Conservation (phyloP, 768 basidiomycete species). For the Pleurotus giganteus region DNA sequence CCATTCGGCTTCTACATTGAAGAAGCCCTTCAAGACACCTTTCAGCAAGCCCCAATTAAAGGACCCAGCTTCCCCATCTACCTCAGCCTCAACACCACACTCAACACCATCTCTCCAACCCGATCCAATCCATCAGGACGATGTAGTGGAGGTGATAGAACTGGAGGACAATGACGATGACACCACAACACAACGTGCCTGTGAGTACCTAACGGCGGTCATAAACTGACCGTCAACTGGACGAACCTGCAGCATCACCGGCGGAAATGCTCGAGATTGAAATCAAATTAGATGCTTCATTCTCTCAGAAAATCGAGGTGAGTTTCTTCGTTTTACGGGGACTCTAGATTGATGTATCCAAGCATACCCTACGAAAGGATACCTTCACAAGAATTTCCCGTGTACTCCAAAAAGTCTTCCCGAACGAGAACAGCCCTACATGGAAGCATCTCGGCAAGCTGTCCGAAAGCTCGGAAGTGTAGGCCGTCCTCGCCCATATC, state of each 20-base stretch:
- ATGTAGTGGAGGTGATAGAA: not conserved
- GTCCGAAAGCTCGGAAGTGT: conserved; percentile 11
- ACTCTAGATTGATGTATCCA: conserved; percentile 22
- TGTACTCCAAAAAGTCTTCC: conserved; percentile 36
- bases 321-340: too few species aligned
- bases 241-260: conserved; percentile 10
- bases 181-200: not conserved
- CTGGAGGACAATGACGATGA: not conserved
- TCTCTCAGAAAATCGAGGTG: conserved; percentile 43
- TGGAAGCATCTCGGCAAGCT: conserved; percentile 22
- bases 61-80: not conserved
- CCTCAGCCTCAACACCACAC: not conserved
- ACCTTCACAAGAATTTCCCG: conserved; percentile 38
- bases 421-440: conserved; percentile 16
- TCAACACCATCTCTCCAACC: not conserved
- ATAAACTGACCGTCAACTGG: too few species aligned
- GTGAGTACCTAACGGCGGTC: not conserved
- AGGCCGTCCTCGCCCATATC: not conserved
- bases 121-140: not conserved
- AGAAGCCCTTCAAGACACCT: conserved; percentile 47
- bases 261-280: conserved; percentile 25
- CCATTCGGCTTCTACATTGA: conserved; percentile 35
- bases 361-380: conserved; percentile 26
- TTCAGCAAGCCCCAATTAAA: conserved; percentile 18
- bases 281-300: conserved; percentile 35